These are phyloP conservation scores for Lophium mytilinum DNA, from an alignment of 495 filamentous ascomycete genomes.

Conservation along the genomic window DNA sequence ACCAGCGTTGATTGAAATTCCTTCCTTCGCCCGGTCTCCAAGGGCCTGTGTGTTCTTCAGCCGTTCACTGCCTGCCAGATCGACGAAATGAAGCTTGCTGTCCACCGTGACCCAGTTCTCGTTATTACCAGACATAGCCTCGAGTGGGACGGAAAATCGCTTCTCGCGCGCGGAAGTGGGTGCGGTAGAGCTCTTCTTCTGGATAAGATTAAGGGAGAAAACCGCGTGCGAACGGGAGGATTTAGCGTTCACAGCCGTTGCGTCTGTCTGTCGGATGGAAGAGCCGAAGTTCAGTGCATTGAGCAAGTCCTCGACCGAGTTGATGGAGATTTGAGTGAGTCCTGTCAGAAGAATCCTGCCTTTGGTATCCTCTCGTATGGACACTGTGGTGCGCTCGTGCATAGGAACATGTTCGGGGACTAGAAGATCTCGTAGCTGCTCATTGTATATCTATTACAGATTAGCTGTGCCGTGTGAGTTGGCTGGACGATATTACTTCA, in stretches of 20 bases:
- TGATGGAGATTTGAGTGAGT: constrained; percentile 77
- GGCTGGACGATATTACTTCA: constrained; percentile 47
- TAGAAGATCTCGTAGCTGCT: constrained; percentile 85
- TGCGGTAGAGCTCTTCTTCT: constrained; percentile 58
- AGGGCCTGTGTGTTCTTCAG: constrained; percentile 96
- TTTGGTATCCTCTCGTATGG: constrained; percentile 89
- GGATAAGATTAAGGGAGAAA: constrained; percentile 89
- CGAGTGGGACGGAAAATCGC: constrained; percentile 81
- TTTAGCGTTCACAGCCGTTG: constrained; percentile 97
- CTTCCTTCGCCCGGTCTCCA: constrained; percentile 90
- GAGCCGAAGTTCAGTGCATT: constrained; percentile 86
- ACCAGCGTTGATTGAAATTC: constrained; percentile 97
- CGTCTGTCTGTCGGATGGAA: constrained; percentile 90
- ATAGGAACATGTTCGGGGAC: constrained; percentile 62
- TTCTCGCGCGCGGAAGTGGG: constrained; percentile 60
- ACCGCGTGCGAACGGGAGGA: constrained; percentile 98
- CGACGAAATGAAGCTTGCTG: constrained; percentile 98
- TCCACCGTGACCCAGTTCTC: constrained; percentile 79
- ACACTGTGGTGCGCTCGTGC: constrained; percentile 64
- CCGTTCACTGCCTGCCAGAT: constrained; percentile 94
- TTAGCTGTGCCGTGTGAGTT: constrained; percentile 1
- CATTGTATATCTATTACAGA: constrained; percentile 76
- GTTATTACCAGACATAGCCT: constrained; percentile 56
- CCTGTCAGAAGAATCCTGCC: constrained; percentile 92
- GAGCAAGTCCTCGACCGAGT: constrained; percentile 86